Conservation (phyloP, 768 basidiomycete species). For the Suillus paluster region DNA sequence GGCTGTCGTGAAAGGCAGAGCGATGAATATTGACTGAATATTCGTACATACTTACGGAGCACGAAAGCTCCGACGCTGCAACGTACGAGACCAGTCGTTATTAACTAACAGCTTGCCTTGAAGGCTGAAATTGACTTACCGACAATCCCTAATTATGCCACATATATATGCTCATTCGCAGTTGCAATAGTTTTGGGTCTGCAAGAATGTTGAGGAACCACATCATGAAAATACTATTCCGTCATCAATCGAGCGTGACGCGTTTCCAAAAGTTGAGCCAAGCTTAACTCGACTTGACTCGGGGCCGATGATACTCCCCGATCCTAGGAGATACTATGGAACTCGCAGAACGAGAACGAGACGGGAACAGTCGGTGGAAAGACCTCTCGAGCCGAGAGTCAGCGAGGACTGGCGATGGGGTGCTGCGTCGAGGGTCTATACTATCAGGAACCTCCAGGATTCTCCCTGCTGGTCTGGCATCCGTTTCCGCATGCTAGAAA, state of each 20-base stretch:
- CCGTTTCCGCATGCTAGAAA: neutral
- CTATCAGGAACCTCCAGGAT: neutral
- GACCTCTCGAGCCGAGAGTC: neutral
- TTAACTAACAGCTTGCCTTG: neutral
- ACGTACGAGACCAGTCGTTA: neutral
- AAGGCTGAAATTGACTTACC: neutral
- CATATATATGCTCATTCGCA: neutral
- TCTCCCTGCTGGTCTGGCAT: neutral
- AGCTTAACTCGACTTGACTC: neutral
- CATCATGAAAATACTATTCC: neutral
- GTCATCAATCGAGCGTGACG: neutral
- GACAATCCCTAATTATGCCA: neutral
- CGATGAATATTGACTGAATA: neutral
- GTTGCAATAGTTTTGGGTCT: neutral
- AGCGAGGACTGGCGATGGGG: too few relatives aligned
- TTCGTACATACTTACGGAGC: neutral
- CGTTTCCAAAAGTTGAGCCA: neutral
- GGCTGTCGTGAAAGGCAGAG: conserved; percentile 11
- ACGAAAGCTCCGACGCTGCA: neutral
- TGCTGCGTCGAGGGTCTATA: neutral
- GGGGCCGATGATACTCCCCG: neutral
- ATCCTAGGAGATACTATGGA: neutral
- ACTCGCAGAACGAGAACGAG: neutral
- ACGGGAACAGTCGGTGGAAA: neutral
- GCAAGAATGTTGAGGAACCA: neutral